Conservation (phyloP, 805 yeast genomes). For the Soucietia sequanensis region DNA sequence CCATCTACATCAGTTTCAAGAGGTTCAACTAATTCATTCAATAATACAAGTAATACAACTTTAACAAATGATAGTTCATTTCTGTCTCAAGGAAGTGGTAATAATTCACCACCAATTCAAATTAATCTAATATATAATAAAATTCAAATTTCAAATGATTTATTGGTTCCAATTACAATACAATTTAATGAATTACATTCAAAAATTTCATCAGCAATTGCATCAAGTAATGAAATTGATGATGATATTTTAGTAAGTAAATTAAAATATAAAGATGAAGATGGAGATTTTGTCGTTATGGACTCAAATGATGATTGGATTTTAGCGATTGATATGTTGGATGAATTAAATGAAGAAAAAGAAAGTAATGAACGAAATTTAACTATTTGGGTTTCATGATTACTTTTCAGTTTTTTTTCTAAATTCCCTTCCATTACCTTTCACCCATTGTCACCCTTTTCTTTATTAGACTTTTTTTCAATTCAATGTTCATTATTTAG, state of each 20-base stretch:
- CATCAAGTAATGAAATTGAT: conserved; percentile 51
- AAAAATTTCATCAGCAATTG: conserved; percentile 52
- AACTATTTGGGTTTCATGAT: conserved; percentile 43
- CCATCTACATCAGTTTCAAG: conserved; percentile 14
- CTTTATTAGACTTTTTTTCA: too few relatives aligned
- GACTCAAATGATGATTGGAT: conserved; percentile 85
- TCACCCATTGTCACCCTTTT: conserved; percentile 77
- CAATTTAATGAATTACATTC: conserved; percentile 57
- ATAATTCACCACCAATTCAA: conserved; percentile 10
- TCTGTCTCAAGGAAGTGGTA: conserved; percentile 10
- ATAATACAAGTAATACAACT: conserved; percentile 4
- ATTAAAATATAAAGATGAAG: conserved; percentile 88
- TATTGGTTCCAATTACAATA: conserved; percentile 26
- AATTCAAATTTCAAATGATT: conserved; percentile 24
- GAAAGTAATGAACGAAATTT: conserved; percentile 16
- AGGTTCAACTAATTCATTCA: conserved; percentile 9
- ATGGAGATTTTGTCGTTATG: conserved; percentile 87
- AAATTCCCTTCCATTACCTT: conserved; percentile 95
- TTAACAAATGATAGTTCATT: conserved; percentile 16
- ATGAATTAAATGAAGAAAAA: conserved; percentile 24
- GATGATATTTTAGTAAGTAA: conserved; percentile 51
- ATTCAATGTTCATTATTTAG: too few relatives aligned
- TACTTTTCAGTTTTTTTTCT: too few relatives aligned
- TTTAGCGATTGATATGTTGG: conserved; percentile 69
- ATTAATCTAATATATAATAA: conserved; percentile 35